These are phyloP conservation scores for Phytophthora sp. DNA, from an alignment of 352 stramenopile genomes.

Conservation along the genomic window DNA sequence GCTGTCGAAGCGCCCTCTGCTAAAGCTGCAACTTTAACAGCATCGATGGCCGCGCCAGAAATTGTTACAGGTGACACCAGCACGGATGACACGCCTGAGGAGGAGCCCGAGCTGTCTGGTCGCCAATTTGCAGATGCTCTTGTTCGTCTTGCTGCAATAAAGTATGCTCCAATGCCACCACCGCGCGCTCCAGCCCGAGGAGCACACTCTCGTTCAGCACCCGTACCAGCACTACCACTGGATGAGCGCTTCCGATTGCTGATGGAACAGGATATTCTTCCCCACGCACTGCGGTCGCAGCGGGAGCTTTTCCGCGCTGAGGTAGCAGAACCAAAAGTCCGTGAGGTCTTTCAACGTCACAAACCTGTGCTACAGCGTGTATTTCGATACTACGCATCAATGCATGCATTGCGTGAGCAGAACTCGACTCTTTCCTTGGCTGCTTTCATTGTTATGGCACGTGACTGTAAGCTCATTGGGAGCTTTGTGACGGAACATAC, in stretches of 20 bases:
- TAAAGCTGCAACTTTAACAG: neutral
- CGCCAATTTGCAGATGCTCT: conserved; percentile 75
- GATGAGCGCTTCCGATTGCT: conserved; percentile 69
- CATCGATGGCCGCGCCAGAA: neutral
- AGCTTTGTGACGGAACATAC: conserved; percentile 82
- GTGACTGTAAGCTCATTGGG: conserved; percentile 79
- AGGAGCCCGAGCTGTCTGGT: conserved; percentile 57
- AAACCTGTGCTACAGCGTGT: conserved; percentile 72
- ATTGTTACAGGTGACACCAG: neutral
- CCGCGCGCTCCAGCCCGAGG: conserved; percentile 10
- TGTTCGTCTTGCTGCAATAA: conserved; percentile 58
- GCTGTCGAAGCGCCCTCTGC: neutral
- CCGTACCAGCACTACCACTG: conserved; percentile 30
- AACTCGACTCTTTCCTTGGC: conserved; percentile 74
- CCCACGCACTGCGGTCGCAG: conserved; percentile 73
- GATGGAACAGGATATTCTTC: conserved; percentile 73
- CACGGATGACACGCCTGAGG: neutral
- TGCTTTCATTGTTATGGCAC: conserved; percentile 65
- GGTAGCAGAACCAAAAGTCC: conserved; percentile 70
- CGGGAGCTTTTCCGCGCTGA: conserved; percentile 77
- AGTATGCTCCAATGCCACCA: conserved; percentile 38
- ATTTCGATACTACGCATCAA: conserved; percentile 84
- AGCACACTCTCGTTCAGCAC: conserved; percentile 9
- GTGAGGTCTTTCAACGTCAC: conserved; percentile 75
- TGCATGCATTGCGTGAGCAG: conserved; percentile 75